Percentiles rank a stretch among this genome's conserved stretches.
phyloP scores from a whole-genome alignment of 2,329 filamentous ascomycete species.

The Claviceps sp. region DNA sequence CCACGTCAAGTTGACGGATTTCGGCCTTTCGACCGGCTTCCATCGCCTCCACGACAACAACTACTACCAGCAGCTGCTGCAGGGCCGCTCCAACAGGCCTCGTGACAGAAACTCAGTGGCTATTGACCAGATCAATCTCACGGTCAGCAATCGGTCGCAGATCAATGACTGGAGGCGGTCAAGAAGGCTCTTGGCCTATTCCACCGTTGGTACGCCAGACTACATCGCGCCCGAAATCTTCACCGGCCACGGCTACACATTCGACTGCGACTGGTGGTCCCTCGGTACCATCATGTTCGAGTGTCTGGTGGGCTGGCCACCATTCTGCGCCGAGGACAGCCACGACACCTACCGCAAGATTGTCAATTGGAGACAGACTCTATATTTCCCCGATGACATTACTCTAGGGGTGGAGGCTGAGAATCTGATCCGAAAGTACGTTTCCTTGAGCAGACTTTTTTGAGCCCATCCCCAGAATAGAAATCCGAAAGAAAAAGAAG shows the following conservation, averaged over 20 bases:
- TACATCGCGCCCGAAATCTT: slow-evolving; percentile 99
- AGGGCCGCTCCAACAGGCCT: slow-evolving; percentile 58
- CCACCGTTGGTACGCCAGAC: slow-evolving; percentile 92
- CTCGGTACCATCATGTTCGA: slow-evolving; percentile 99
- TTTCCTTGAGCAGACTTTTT: neutral
- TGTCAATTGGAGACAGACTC: slow-evolving; percentile 89
- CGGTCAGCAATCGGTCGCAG: slow-evolving; percentile 91
- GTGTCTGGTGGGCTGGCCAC: slow-evolving; percentile 95
- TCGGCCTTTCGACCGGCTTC: slow-evolving; percentile 93
- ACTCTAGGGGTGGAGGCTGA: slow-evolving; percentile 80
- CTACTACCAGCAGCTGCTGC: slow-evolving; percentile 93
- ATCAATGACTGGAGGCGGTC: slow-evolving; percentile 99
- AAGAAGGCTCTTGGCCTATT: slow-evolving; percentile 90
- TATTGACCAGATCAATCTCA: slow-evolving; percentile 95
- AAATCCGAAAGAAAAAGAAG: no score
- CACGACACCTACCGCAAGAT: slow-evolving; percentile 99
- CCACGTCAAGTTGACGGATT: slow-evolving; percentile 97
- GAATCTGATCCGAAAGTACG: slow-evolving; percentile 79
- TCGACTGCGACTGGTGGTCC: slow-evolving; percentile 98
- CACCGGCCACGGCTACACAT: slow-evolving; percentile 88
- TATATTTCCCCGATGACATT: slow-evolving; percentile 95
- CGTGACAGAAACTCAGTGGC: slow-evolving; percentile 86
- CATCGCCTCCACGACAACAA: slow-evolving; percentile 96
- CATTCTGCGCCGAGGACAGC: slow-evolving; percentile 94
- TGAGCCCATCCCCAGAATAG: neutral